Percentiles rank a stretch among this genome's conserved stretches.
These are phyloP conservation scores for Komagataea norvegica DNA, from an alignment of 1,139 yeast genomes.

Conservation along the genomic window DNA sequence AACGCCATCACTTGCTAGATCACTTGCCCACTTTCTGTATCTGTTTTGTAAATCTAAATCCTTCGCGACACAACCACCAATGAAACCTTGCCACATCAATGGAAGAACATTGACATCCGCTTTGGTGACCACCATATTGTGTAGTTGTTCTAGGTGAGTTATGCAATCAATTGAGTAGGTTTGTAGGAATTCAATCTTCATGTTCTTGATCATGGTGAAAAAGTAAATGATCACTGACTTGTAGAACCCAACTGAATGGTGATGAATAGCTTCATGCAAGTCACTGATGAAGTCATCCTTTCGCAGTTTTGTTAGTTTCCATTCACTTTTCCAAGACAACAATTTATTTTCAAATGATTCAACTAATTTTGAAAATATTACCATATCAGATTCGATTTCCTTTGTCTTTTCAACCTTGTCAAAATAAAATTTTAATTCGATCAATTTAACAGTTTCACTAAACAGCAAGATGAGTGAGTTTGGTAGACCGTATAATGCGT, in stretches of 20 bases:
- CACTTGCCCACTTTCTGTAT: constrained; percentile 78
- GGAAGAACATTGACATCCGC: constrained; percentile 64
- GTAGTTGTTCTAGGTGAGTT: constrained; percentile 61
- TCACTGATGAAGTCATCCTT: constrained; percentile 38
- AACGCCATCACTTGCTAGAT: constrained; percentile 64
- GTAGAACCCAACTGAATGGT: constrained; percentile 77
- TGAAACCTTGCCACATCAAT: constrained; percentile 83
- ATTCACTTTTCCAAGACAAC: constrained; percentile 61
- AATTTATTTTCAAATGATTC: constrained; percentile 47
- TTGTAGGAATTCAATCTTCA: constrained; percentile 47
- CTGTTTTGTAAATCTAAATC: constrained; percentile 55
- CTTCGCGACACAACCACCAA: constrained; percentile 81
- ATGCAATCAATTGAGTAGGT: constrained; percentile 58
- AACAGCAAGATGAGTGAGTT: constrained; percentile 71
- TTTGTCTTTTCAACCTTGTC: constrained; percentile 28
- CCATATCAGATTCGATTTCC: constrained; percentile 17
- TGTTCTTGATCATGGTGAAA: constrained; percentile 57
- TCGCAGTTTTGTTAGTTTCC: constrained; percentile 28
- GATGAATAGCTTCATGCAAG: constrained; percentile 69
- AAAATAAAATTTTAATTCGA: constrained; percentile 57
- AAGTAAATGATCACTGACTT: constrained; percentile 73
- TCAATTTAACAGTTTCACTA: constrained; percentile 61
- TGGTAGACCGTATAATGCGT: constrained; percentile 80
- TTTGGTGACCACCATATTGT: constrained; percentile 37
- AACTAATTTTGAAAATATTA: constrained; percentile 42